A percentile compares a stretch with the other conserved stretches of the same genome.
These are phyloP conservation scores for Sclerotinia borealis DNA, from an alignment of 2,329 filamentous ascomycete species.

Conservation along the genomic window DNA sequence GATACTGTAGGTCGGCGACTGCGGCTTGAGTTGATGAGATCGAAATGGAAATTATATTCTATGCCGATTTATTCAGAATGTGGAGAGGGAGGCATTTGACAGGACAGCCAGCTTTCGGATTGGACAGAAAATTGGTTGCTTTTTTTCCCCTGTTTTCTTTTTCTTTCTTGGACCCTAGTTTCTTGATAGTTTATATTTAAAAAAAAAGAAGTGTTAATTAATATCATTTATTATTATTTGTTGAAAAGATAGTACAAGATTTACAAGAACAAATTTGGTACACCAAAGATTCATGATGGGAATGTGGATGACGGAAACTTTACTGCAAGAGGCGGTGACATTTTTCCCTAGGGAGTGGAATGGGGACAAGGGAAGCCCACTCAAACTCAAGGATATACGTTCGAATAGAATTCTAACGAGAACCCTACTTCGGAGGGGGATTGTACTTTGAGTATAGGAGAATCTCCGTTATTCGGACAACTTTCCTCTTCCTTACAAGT, in stretches of 20 bases:
- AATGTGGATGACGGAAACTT: constrained; percentile 4
- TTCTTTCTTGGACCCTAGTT: neutral
- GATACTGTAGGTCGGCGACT: constrained; percentile 9
- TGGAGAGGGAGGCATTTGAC: constrained; percentile 9
- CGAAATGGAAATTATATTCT: constrained; percentile 10
- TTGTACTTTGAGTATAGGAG: constrained; percentile 4
- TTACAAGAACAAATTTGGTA: neutral
- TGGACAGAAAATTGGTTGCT: neutral
- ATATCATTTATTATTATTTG: neutral
- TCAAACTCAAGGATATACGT: constrained; percentile 4
- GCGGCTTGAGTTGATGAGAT: constrained; percentile 1
- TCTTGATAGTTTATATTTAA: neutral
- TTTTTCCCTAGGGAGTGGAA: constrained; percentile 3
- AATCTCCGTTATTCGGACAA: constrained; percentile 1
- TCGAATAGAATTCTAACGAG: neutral
- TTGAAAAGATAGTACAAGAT: neutral
- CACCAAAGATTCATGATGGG: neutral
- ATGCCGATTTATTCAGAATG: constrained; percentile 4
- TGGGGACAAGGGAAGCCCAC: neutral
- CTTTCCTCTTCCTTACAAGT: constrained; percentile 1
- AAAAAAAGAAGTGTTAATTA: neutral
- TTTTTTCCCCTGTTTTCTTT: neutral
- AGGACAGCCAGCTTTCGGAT: neutral
- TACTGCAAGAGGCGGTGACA: constrained; percentile 11
- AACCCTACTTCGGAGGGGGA: neutral